Evolutionary conservation across 805 yeast species (phyloP).

Genomic region (Nakazawaea ambrosiae): DNA sequence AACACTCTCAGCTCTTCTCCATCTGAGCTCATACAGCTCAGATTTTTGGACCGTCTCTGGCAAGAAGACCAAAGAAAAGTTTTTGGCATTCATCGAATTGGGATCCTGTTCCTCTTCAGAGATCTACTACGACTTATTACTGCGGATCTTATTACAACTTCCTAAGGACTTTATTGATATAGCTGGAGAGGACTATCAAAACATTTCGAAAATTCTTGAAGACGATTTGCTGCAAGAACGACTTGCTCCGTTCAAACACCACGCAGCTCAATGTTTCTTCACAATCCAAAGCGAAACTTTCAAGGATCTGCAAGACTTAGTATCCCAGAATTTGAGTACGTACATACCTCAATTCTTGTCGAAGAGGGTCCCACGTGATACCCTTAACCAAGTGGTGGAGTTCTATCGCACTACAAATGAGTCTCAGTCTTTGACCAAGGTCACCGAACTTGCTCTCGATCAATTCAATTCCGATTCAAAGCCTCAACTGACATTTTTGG

Average conservation of each 20-base stretch:
- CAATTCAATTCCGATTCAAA: no score
- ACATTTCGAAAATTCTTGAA: constrained; percentile 14
- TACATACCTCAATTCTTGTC: not conserved
- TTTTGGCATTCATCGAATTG: constrained; percentile 38
- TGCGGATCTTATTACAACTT: constrained; percentile 15
- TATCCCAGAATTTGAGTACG: not conserved
- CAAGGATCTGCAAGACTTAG: constrained; percentile 4
- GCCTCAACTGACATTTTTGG: no score
- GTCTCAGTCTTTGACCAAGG: no score
- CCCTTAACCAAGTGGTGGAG: not conserved
- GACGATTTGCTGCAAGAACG: constrained; percentile 19
- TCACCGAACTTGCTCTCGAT: no score
- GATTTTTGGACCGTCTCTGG: constrained; percentile 43
- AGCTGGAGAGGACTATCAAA: constrained; percentile 6
- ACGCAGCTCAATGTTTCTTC: constrained; percentile 22
- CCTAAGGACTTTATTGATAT: constrained; percentile 5
- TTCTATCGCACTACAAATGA: no score
- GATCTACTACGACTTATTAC: constrained; percentile 32
- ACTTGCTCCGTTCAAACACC: constrained; percentile 14
- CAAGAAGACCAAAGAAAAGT: constrained; percentile 37
- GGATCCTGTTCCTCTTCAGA: constrained; percentile 52
- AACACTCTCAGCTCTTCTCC: constrained; percentile 39
- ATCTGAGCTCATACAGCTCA: constrained; percentile 36
- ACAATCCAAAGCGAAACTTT: constrained; percentile 4
- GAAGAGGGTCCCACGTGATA: not conserved